Evolutionary conservation across 2,329 filamentous ascomycete genomes (phyloP), one percentile per base, ranked within the genome.

Genomic region (Thermoascus crustaceus): DNA sequence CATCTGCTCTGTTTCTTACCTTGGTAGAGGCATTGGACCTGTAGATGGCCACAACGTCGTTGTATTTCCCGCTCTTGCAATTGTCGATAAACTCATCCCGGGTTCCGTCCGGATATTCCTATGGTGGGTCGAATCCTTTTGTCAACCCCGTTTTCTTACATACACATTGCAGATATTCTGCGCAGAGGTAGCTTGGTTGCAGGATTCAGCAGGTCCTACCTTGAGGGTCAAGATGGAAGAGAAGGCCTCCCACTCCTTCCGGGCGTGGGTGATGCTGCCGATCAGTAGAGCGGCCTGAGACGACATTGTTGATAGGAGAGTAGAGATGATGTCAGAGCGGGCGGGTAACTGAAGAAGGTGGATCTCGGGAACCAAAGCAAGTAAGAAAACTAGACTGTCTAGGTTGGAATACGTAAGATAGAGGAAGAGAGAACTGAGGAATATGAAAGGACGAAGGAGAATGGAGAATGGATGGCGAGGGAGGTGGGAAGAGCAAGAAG

Each of bases 11-110:
- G 8, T 23, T 30, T 16, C 38, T 21, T 42, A 65, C 61, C 44
- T 67, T 64, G 18, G 68, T 73, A 5, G 72, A 76, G 23, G 65
- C 60, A 49, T 78, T 78, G 31, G 72, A 76, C 37, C 75, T 69
- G 53, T 76, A 78, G 32, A 78, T 66, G 1, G 61, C 74, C 19
- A 71, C 63, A 1, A 77, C 67, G 44, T 70, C 68, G 35, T 76
- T 64, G 42, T 71, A 77, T 29, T 69, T 57, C 24, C 72, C 73
- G n/a, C 61, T 58, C 42, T 68, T 68, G 54, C 71, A 71, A 37
- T 71, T 71, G 32, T 64, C 59, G 18, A 78, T 55, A 52, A 78
- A 78, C 18, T 76, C 69, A 27, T 70, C 63, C 19, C 73, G 61
- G 9, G 65, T 68, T 35, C 74, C 75, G 13, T 53, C 52, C 22